These are phyloP conservation scores for Lentinula aciculospora DNA, from an alignment of 768 basidiomycete species.

Conservation along the genomic window DNA sequence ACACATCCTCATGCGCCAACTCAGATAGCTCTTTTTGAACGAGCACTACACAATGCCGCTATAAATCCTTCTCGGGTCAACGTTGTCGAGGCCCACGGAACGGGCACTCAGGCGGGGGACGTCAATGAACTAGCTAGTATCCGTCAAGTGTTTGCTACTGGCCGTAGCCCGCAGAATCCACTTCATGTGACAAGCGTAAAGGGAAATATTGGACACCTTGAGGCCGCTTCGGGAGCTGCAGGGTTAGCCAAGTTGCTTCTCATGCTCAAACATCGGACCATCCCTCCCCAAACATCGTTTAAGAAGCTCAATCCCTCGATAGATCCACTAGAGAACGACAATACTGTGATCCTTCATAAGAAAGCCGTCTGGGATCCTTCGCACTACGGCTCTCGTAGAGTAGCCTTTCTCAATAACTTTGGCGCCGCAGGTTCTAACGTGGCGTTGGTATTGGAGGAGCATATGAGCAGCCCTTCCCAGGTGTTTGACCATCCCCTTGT, in stretches of 20 bases:
- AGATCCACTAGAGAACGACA: conserved; percentile 37
- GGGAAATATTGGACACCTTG: conserved; percentile 70
- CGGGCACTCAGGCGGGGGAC: conserved; percentile 70
- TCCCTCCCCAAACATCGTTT: conserved; percentile 59
- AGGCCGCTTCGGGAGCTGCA: conserved; percentile 70
- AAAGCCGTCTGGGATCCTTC: conserved; percentile 37
- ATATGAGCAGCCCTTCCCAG: conserved; percentile 11
- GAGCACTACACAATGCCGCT: conserved; percentile 38
- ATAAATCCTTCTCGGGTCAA: conserved; percentile 42
- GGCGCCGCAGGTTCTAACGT: conserved; percentile 72
- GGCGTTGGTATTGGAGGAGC: conserved; percentile 56
- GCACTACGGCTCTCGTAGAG: conserved; percentile 27
- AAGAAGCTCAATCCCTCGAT: conserved; percentile 52
- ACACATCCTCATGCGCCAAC: conserved; percentile 67
- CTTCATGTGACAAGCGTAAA: conserved; percentile 68
- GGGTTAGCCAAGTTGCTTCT: conserved; percentile 66
- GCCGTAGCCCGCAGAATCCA: conserved; percentile 37
- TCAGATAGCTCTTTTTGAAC: conserved; percentile 50
- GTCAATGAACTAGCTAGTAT: conserved; percentile 60
- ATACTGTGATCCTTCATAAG: conserved; percentile 35
- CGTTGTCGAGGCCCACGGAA: conserved; percentile 72
- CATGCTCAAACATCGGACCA: conserved; percentile 52
- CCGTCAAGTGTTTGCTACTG: conserved; percentile 42
- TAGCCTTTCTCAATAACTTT: conserved; percentile 69
- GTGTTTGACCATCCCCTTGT: conserved; percentile 23